These are phyloP conservation scores for Tuber brumale DNA, from an alignment of 495 filamentous ascomycete genomes.

Conservation along the genomic window DNA sequence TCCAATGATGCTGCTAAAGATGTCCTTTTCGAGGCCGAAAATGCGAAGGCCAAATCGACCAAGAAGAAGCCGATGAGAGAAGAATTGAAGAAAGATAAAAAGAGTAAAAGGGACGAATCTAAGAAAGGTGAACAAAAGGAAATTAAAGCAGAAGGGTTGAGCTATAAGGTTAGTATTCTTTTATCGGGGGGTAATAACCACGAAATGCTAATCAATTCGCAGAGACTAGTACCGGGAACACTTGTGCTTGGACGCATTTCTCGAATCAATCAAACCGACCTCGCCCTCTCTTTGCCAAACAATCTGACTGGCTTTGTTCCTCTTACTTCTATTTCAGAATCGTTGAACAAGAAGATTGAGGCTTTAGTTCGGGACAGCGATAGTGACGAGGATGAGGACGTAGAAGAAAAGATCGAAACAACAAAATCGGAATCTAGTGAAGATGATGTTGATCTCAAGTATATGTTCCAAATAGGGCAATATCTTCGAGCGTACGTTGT, in stretches of 20 bases:
- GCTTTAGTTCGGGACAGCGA: slow-evolving; percentile 55
- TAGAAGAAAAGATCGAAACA: slow-evolving; percentile 46
- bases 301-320: slow-evolving; percentile 85
- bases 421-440: slow-evolving; percentile 37
- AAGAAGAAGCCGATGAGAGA: slow-evolving; percentile 53
- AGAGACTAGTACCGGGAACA: slow-evolving; percentile 76
- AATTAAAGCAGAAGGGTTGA: slow-evolving; percentile 76
- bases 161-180: slow-evolving; percentile 64
- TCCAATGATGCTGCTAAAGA: slow-evolving; percentile 87
- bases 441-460: slow-evolving; percentile 60
- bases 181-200: not conserved
- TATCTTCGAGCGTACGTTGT: slow-evolving; percentile 80
- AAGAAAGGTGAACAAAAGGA: slow-evolving; percentile 49
- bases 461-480: slow-evolving; percentile 74
- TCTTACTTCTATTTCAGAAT: slow-evolving; percentile 79
- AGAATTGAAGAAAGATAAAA: slow-evolving; percentile 53
- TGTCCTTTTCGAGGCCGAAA: slow-evolving; percentile 82
- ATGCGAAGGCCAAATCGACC: slow-evolving; percentile 46
- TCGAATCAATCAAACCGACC: slow-evolving; percentile 68
- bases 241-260: slow-evolving; percentile 80
- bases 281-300: slow-evolving; percentile 79
- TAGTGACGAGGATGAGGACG: slow-evolving; percentile 52
- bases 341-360: slow-evolving; percentile 61
- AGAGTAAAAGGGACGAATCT: slow-evolving; percentile 39
- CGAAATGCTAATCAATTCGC: slow-evolving; percentile 44